phyloP scores from a whole-genome alignment of 2,329 filamentous ascomycete species.

The Colletotrichum tropicale region DNA sequence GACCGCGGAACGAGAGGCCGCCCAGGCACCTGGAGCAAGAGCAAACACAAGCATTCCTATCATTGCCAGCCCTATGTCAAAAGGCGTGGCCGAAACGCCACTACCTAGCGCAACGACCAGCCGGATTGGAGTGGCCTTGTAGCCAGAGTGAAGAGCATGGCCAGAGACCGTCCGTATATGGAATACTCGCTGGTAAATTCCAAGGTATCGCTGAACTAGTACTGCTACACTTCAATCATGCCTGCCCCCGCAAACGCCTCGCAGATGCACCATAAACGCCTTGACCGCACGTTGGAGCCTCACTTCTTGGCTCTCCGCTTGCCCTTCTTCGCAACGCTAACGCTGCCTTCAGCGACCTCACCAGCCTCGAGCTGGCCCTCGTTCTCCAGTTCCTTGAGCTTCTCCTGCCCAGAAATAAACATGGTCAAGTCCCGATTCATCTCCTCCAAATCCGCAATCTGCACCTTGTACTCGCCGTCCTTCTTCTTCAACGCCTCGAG shows the following conservation, averaged over 20 bases:
- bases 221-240: background rate
- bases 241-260: background rate
- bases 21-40: background rate
- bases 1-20: background rate
- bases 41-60: background rate
- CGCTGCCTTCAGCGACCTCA: constrained; percentile 76
- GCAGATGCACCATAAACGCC: background rate
- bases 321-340: constrained; percentile 66
- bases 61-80: background rate
- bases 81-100: background rate
- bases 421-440: constrained; percentile 87
- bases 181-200: background rate
- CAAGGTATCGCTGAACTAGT: background rate
- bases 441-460: constrained; percentile 79
- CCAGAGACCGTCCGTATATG: background rate
- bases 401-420: constrained; percentile 85
- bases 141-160: background rate
- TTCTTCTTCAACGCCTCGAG: constrained; percentile 61
- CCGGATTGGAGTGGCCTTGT: background rate
- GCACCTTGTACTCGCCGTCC: constrained; percentile 58
- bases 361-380: constrained; percentile 65
- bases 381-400: constrained; percentile 73
- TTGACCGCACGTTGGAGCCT: background rate
- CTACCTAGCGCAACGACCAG: background rate
- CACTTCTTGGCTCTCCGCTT: constrained; percentile 56